Evolutionary conservation across 257 asterid genomes (phyloP).

Genomic region (Petrea volubilis): DNA sequence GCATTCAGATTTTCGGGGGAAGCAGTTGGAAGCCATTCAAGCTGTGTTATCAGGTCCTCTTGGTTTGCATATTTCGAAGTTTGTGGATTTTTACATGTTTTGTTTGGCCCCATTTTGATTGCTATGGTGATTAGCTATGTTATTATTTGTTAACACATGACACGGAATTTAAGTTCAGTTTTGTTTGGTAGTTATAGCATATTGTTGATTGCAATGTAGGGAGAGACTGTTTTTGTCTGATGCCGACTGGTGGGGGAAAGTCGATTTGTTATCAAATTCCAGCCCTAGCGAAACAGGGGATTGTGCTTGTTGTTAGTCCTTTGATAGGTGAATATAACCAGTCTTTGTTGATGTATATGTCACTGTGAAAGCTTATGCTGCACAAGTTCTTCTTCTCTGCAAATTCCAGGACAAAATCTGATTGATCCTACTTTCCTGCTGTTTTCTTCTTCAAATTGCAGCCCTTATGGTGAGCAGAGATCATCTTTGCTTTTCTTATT

Average conservation of each 20-base stretch:
- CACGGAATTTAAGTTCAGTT: neutral
- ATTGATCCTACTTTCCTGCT: constrained; percentile 22
- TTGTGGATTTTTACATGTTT: neutral
- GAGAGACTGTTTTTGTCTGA: constrained; percentile 90
- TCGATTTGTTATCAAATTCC: constrained; percentile 97
- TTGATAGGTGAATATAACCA: constrained; percentile 72
- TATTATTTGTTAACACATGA: neutral
- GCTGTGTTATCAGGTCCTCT: constrained; percentile 87
- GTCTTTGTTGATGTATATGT: constrained; percentile 28
- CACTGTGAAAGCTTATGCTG: constrained; percentile 45
- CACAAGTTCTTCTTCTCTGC: constrained; percentile 44
- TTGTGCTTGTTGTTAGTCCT: constrained; percentile 96
- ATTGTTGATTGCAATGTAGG: constrained; percentile 46
- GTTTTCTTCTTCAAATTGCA: constrained; percentile 43
- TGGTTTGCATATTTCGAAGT: neutral
- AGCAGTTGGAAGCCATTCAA: constrained; percentile 88
- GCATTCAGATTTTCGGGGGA: constrained; percentile 83
- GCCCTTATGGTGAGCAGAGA: constrained; percentile 79
- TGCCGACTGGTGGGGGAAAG: constrained; percentile 99
- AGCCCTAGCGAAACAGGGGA: constrained; percentile 80
- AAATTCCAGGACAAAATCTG: constrained; percentile 47
- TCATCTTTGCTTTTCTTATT: constrained; percentile 4
- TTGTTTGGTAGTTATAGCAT: neutral
- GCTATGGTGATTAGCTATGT: constrained; percentile 5
- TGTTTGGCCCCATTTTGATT: neutral